Conservation (phyloP, 345 rosid species). For the Raphanus sativus region DNA sequence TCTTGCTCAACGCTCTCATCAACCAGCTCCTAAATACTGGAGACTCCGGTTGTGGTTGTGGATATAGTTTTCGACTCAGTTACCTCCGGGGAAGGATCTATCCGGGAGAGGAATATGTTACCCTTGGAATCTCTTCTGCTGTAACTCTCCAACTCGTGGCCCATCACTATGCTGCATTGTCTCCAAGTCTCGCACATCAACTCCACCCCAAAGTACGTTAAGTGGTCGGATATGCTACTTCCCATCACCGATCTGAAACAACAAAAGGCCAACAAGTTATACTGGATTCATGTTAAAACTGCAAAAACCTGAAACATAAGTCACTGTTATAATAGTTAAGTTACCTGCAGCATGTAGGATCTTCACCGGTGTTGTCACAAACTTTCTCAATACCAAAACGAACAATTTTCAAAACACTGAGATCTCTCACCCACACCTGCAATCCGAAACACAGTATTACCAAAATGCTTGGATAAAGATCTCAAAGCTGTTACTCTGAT, state of each 20-base stretch:
- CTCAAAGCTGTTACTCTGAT: constrained; percentile 2
- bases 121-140: constrained; percentile 60
- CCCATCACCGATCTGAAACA: constrained; percentile 71
- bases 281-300: neutral
- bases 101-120: constrained; percentile 57
- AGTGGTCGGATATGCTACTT: constrained; percentile 71
- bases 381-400: constrained; percentile 54
- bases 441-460: constrained; percentile 8
- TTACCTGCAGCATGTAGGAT: constrained; percentile 75
- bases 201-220: constrained; percentile 64
- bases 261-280: constrained; percentile 1
- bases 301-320: neutral
- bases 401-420: constrained; percentile 15
- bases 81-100: constrained; percentile 29
- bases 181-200: constrained; percentile 60
- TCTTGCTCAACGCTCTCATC: constrained; percentile 1
- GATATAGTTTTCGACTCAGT: constrained; percentile 38
- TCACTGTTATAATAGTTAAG: neutral
- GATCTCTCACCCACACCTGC: constrained; percentile 37
- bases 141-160: constrained; percentile 36
- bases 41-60: neutral
- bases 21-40: constrained; percentile 19
- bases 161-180: constrained; percentile 72
- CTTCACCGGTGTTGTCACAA: constrained; percentile 85
- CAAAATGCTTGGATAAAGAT: neutral